These are phyloP conservation scores for Tubosaeta sp. DNA, from an alignment of 768 basidiomycete genomes.

Conservation along the genomic window DNA sequence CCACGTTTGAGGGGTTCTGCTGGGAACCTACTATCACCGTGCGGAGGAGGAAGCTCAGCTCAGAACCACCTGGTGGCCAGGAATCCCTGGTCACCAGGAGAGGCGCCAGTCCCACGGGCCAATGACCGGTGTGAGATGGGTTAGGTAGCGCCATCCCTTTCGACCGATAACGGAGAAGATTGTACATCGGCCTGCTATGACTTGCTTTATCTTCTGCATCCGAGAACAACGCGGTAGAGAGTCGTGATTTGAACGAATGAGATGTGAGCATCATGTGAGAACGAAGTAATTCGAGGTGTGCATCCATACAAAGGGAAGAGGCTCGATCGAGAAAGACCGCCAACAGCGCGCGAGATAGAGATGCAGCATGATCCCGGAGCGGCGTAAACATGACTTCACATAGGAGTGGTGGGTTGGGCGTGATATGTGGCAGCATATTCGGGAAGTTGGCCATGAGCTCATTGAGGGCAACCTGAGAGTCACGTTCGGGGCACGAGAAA, in stretches of 20 bases:
- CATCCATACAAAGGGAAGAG: conserved; percentile 61
- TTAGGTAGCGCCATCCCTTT: conserved; percentile 17
- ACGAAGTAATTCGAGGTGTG: conserved; percentile 64
- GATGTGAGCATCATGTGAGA: conserved; percentile 74
- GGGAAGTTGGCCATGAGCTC: conserved; percentile 60
- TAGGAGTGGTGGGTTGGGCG: conserved; percentile 61
- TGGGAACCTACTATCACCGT: conserved; percentile 84
- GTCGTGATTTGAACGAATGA: conserved; percentile 66
- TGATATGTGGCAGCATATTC: conserved; percentile 49
- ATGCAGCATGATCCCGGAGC: conserved; percentile 56
- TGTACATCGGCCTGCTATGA: conserved; percentile 25
- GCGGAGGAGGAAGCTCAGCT: conserved; percentile 77
- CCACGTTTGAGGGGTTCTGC: conserved; percentile 33
- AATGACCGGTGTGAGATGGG: conserved; percentile 26
- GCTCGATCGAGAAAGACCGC: conserved; percentile 58
- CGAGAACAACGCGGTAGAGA: conserved; percentile 72
- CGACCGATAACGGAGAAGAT: conserved; percentile 20
- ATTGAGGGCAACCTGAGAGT: conserved; percentile 30
- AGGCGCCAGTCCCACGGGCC: conserved; percentile 72
- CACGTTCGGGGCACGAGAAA: conserved; percentile 21
- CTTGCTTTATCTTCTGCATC: conserved; percentile 53
- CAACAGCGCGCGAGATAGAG: conserved; percentile 64
- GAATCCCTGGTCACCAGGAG: conserved; percentile 66
- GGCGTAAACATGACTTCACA: conserved; percentile 59
- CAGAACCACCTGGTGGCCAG: conserved; percentile 87